Evolutionary conservation across 768 basidiomycete species (phyloP), one percentile per base, ranked within the genome.

Genomic region (Rubroboletus satanas): DNA sequence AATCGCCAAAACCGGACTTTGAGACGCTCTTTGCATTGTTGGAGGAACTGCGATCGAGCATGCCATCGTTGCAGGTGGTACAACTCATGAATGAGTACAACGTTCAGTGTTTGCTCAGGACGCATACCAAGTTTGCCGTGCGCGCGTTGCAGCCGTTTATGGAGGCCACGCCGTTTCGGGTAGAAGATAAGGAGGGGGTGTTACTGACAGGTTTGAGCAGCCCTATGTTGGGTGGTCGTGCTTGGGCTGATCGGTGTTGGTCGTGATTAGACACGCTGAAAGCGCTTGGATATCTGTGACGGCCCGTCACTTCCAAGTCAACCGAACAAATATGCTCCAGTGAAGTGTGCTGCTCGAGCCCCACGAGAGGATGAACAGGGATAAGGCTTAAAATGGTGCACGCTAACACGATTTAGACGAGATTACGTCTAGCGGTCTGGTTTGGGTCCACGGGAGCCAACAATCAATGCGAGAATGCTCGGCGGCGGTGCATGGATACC

Each of bases 151-250:
- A n/a, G 23, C 56, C 52, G 5, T 56, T 57, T 37, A 32, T 52
- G 28, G 54, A 23, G 1, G 51, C 21, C 3, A 1, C 42, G 7
- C 8, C 48, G 2, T 56, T 68, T 29, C 66, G 64, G 14, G 2
- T 69, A 10, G 66, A 71, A 49, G 69, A 70, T 45, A 14, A 44
- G 18, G 53, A 62, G 0, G 61, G 69, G 0, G 23, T 55, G 43
- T 52, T 61, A 18, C 35, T 70, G 21, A 57, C 48, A 66, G 67
- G 67, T 70, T 36, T 9, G 61, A 11, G 18, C 1, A 15, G 7
- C 1, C 18, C 9, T 12, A 12, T 35, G 7, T 39, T 35, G 11
- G 12, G 14, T 49, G 17, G 7, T 15, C 17, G 5, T 46, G 11
- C 18, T 35, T 37, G 21, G 18, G 44, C 31, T 62, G 32, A 62